These are phyloP conservation scores for Hysterangium stoloniferum DNA, from an alignment of 768 basidiomycete genomes.

Conservation along the genomic window DNA sequence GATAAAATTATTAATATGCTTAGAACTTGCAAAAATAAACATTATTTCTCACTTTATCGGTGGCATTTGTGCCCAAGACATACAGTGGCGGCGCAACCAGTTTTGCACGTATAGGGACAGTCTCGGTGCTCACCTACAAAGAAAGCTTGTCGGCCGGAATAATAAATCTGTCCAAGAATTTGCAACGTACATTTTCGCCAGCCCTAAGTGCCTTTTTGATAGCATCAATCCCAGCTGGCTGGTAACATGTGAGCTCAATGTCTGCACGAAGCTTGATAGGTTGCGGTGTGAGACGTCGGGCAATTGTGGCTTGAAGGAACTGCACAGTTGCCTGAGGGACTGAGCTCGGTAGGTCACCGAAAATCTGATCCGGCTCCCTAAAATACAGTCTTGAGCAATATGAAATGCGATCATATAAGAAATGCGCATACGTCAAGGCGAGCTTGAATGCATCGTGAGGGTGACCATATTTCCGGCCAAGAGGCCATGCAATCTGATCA, in stretches of 20 bases:
- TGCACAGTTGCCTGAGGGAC: slow-evolving; percentile 49
- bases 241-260: slow-evolving; percentile 95
- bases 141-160: not conserved
- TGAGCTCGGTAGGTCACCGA: slow-evolving; percentile 54
- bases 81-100: slow-evolving; percentile 95
- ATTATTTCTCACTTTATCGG: slow-evolving; percentile 69
- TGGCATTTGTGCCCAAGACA: slow-evolving; percentile 91
- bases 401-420: not conserved
- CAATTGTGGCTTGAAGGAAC: slow-evolving; percentile 75
- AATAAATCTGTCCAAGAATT: not conserved
- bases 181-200: slow-evolving; percentile 56
- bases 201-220: slow-evolving; percentile 88
- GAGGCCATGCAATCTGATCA: slow-evolving; percentile 88
- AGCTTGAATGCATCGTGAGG: slow-evolving; percentile 98
- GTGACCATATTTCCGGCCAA: slow-evolving; percentile 88
- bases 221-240: slow-evolving; percentile 91
- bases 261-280: slow-evolving; percentile 98
- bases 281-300: slow-evolving; percentile 92
- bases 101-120: slow-evolving; percentile 94
- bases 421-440: slow-evolving; percentile 68
- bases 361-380: slow-evolving; percentile 77
- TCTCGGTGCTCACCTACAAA: slow-evolving; percentile 57
- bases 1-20: no score
- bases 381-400: not conserved
- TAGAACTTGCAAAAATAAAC: not conserved